These are phyloP conservation scores for Penicillium sp. DNA, from an alignment of 2,329 filamentous ascomycete genomes.

Conservation along the genomic window DNA sequence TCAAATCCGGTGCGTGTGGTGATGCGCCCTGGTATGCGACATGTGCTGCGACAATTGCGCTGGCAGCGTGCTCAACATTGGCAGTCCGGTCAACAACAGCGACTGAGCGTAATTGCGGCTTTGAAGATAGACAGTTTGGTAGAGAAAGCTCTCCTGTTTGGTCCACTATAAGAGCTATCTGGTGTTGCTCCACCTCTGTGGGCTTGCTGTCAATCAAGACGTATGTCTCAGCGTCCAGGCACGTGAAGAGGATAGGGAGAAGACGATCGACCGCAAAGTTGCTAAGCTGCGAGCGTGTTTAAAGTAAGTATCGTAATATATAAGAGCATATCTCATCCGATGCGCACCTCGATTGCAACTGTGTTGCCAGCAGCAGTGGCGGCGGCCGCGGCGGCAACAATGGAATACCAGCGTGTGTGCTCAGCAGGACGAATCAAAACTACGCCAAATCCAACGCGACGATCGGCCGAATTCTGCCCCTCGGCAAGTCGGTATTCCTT, in stretches of 20 bases:
- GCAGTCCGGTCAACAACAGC: constrained; percentile 7
- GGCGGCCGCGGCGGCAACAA: not conserved
- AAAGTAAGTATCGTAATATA: no score
- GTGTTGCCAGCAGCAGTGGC: constrained; percentile 6
- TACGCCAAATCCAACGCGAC: constrained; percentile 1
- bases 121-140: not conserved
- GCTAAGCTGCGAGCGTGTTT: no score
- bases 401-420: not conserved
- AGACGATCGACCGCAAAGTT: not conserved
- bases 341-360: not conserved
- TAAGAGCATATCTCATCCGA: no score
- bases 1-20: constrained; percentile 5
- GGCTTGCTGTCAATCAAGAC: not conserved
- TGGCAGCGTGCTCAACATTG: not conserved
- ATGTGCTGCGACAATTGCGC: constrained; percentile 1
- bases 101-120: not conserved
- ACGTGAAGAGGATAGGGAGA: not conserved
- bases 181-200: not conserved
- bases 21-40: not conserved
- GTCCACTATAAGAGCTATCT: not conserved
- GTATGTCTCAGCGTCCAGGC: not conserved
- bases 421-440: not conserved
- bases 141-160: not conserved
- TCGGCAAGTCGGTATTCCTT: constrained; percentile 1
- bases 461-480: not conserved